Percentiles rank a stretch among this genome's conserved stretches.
Conservation (phyloP, 371 early-diverging fungal genomes). For the Smittium culicis region DNA sequence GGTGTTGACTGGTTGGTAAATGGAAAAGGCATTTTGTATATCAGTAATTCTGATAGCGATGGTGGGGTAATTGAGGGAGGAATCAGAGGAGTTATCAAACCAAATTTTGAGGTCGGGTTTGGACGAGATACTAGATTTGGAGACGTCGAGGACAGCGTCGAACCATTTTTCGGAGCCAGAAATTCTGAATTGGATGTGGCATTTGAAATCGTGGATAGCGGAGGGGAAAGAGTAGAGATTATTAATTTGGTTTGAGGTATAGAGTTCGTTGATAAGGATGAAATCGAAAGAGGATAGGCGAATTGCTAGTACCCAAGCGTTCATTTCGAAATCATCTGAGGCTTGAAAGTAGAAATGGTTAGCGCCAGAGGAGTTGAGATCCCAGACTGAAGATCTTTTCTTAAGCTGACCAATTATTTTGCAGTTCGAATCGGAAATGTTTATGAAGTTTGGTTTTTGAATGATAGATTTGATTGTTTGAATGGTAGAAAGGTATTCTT, state of each 20-base stretch:
- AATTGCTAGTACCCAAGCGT: conserved; percentile 49
- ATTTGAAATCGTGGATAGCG: conserved; percentile 21
- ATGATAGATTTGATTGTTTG: conserved; percentile 33
- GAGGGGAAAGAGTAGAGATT: conserved; percentile 22
- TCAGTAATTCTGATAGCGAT: not conserved
- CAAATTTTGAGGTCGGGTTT: not conserved
- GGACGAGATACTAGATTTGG: not conserved
- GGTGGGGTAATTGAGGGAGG: not conserved
- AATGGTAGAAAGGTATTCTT: conserved; percentile 31
- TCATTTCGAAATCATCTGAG: conserved; percentile 34
- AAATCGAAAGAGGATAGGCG: conserved; percentile 62
- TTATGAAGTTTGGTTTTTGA: conserved; percentile 43
- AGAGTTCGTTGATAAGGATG: conserved; percentile 52
- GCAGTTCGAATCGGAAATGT: conserved; percentile 43
- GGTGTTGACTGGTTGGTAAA: not conserved
- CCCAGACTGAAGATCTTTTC: conserved; percentile 36
- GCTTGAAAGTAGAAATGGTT: conserved; percentile 46
- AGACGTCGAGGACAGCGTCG: conserved; percentile 39
- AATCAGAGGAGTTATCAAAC: not conserved
- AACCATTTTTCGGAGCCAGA: conserved; percentile 46
- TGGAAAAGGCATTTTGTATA: not conserved
- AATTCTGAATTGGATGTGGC: conserved; percentile 40
- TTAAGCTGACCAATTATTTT: conserved; percentile 31
- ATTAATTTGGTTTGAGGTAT: conserved; percentile 44
- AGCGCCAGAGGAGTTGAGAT: conserved; percentile 39